Evolutionary conservation across 805 yeast genomes (phyloP).

Genomic region (Yarrowia alimentaria): DNA sequence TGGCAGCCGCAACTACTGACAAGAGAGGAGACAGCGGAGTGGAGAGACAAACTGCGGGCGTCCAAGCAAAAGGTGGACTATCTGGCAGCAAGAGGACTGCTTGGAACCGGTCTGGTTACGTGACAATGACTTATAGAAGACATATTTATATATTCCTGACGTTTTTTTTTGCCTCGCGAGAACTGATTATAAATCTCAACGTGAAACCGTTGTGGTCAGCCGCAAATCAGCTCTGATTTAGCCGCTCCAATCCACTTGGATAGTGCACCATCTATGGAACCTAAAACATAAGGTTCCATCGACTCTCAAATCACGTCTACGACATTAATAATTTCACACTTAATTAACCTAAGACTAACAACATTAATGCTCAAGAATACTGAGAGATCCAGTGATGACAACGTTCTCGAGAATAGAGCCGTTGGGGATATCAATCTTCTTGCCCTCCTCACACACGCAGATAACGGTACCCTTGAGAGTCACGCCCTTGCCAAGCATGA

Average conservation of each 20-base stretch:
- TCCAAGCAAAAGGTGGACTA: constrained; percentile 23
- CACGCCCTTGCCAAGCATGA: constrained; percentile 82
- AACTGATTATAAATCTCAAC: no score
- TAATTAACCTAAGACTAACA: not conserved
- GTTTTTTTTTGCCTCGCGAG: no score
- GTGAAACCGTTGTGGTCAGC: no score
- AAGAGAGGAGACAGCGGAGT: not conserved
- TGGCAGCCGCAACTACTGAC: constrained; percentile 19
- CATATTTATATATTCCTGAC: no score
- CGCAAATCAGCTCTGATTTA: no score
- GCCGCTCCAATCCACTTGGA: no score
- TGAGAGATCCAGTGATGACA: constrained; percentile 93
- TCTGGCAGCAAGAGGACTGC: not conserved
- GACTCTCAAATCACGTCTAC: no score
- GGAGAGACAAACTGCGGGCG: constrained; percentile 7
- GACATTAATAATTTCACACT: no score
- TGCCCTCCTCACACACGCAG: constrained; percentile 95
- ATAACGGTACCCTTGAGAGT: constrained; percentile 95
- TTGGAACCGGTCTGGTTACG: constrained; percentile 3
- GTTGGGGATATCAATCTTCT: constrained; percentile 94
- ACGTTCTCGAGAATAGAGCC: constrained; percentile 94
- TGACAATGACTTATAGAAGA: no score
- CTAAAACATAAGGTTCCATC: no score
- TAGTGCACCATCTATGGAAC: no score
- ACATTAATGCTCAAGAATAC: constrained; percentile 80